A percentile compares a stretch with the other conserved stretches of the same genome.
Evolutionary conservation across 345 rosid species (phyloP).

Genomic region (Eucalyptus albens): DNA sequence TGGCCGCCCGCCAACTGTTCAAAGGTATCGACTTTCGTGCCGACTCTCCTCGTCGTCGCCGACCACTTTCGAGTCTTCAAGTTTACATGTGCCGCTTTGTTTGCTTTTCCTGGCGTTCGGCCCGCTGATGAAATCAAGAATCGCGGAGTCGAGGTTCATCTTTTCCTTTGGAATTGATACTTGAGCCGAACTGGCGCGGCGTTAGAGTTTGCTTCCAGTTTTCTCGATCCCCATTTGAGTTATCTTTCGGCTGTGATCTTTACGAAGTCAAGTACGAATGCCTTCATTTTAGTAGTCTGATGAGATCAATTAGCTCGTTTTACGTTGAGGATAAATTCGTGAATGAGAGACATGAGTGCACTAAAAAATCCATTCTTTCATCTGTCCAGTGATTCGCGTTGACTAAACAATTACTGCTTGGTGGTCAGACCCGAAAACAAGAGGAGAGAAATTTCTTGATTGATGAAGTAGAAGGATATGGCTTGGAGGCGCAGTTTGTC

Average conservation of each 20-base stretch:
- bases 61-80: not conserved
- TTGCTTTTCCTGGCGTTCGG: not conserved
- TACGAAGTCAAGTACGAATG: not conserved
- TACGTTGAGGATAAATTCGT: not conserved
- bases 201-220: not conserved
- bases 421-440: not conserved
- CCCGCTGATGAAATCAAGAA: not conserved
- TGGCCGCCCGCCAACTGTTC: not conserved
- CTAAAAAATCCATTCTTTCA: not conserved
- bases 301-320: not conserved
- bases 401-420: not conserved
- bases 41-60: not conserved
- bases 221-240: not conserved
- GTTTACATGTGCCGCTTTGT: not conserved
- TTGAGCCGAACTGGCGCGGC: not conserved
- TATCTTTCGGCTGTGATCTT: not conserved
- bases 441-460: not conserved
- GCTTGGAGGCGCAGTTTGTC: constrained; percentile 18
- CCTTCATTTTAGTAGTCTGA: not conserved
- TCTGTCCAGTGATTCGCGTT: not conserved
- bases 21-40: not conserved
- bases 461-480: constrained; percentile 1
- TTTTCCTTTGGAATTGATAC: not conserved
- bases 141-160: not conserved
- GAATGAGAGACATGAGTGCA: not conserved